A percentile compares a stretch with the other conserved stretches of the same genome.
These are phyloP conservation scores for Magnusiomyces paraingens DNA, from an alignment of 1,139 yeast species.

Conservation along the genomic window DNA sequence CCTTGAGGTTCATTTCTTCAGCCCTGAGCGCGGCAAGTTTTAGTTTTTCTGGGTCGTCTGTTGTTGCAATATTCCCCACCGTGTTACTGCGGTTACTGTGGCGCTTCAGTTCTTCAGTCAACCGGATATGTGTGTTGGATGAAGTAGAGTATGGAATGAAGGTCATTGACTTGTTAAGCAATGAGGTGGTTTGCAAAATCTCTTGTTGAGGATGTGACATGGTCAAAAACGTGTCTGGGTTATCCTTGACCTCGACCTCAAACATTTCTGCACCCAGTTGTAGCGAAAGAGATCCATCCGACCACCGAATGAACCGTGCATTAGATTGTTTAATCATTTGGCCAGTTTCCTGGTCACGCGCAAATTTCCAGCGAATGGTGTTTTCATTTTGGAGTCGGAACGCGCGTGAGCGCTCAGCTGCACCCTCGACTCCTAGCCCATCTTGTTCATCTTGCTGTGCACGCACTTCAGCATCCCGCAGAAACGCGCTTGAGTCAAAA, in stretches of 20 bases:
- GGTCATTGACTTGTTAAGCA: conserved; percentile 50
- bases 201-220: conserved; percentile 67
- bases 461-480: conserved; percentile 21
- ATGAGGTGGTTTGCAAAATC: conserved; percentile 49
- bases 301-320: conserved; percentile 88
- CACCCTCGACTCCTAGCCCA: conserved; percentile 39
- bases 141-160: conserved; percentile 84
- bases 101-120: conserved; percentile 70
- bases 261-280: conserved; percentile 85
- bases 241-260: conserved; percentile 60
- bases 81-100: conserved; percentile 50
- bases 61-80: conserved; percentile 67
- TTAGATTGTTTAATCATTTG: conserved; percentile 61
- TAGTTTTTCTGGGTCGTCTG: conserved; percentile 80
- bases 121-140: conserved; percentile 71
- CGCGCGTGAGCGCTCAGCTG: conserved; percentile 39
- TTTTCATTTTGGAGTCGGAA: conserved; percentile 63
- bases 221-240: conserved; percentile 67
- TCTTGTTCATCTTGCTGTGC: conserved; percentile 17
- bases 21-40: conserved; percentile 77
- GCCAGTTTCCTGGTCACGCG: conserved; percentile 40
- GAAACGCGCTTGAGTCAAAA: conserved; percentile 70
- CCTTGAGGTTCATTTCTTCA: conserved; percentile 42
- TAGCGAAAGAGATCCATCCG: conserved; percentile 80
- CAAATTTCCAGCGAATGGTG: conserved; percentile 90